phyloP scores from a whole-genome alignment of 2,329 filamentous ascomycete genomes.

The Seiridium cupressi region DNA sequence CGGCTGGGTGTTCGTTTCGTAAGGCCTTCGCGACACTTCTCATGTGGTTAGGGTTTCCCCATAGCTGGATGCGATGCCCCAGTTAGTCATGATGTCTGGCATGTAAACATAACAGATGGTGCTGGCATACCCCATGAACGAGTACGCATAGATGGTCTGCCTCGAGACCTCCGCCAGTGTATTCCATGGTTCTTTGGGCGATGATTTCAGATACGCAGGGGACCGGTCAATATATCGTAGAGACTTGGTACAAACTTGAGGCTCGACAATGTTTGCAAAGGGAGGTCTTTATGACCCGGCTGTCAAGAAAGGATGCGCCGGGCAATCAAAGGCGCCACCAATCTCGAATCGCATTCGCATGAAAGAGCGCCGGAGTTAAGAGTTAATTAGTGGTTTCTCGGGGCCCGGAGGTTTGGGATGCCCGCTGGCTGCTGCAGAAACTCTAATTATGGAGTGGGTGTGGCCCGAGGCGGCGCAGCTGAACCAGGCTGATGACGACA shows the following conservation, averaged over 20 bases:
- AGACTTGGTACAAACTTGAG: no score
- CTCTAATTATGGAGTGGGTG: no score
- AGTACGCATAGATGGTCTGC: conserved; percentile 75
- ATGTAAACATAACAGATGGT: not conserved
- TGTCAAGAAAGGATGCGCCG: not conserved
- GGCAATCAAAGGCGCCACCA: not conserved
- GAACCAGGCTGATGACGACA: not conserved
- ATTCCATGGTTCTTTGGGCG: conserved; percentile 35
- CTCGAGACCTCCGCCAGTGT: conserved; percentile 48
- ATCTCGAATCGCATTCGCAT: conserved; percentile 5
- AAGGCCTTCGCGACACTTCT: conserved; percentile 65
- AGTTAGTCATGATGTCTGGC: conserved; percentile 20
- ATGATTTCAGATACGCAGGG: no score
- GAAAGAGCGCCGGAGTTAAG: not conserved
- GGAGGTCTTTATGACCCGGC: not conserved
- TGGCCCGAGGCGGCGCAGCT: no score
- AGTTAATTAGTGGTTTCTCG: not conserved
- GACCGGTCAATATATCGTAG: no score
- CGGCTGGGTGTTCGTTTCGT: conserved; percentile 57
- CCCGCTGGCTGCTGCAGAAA: not conserved
- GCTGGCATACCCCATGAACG: conserved; percentile 65
- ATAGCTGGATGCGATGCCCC: conserved; percentile 48
- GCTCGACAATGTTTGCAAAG: no score
- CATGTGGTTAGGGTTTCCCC: conserved; percentile 78
- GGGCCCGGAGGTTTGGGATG: not conserved